These are phyloP conservation scores for Mariannaea elegans DNA, from an alignment of 2,329 filamentous ascomycete species.

Conservation along the genomic window DNA sequence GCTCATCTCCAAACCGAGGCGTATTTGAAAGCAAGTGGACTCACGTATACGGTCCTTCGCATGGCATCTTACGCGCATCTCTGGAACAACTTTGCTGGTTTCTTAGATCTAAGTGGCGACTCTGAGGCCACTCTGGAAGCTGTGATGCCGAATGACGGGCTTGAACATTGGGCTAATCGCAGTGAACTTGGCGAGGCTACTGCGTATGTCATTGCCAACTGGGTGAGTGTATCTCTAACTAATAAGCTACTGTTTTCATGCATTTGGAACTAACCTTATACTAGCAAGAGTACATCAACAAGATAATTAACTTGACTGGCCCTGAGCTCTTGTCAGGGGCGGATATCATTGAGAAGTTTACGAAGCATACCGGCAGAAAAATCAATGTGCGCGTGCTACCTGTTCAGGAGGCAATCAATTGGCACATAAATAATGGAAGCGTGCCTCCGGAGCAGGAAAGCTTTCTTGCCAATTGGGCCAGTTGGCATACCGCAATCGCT, in stretches of 20 bases:
- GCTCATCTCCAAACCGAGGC: background rate
- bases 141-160: background rate
- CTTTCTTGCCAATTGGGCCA: background rate
- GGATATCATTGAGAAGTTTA: conserved; percentile 1
- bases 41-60: background rate
- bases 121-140: background rate
- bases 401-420: conserved; percentile 1
- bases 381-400: background rate
- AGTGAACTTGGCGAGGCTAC: background rate
- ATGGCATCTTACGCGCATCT: background rate
- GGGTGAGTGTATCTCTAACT: background rate
- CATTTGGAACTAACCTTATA: background rate
- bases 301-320: background rate
- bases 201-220: background rate
- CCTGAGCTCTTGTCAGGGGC: background rate
- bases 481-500: background rate
- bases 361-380: background rate
- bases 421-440: background rate
- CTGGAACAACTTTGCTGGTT: background rate
- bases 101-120: background rate
- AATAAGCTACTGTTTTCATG: background rate
- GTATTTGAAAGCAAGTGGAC: background rate
- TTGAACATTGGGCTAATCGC: background rate
- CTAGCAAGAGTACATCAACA: background rate
- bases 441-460: background rate